These are phyloP conservation scores for Aspergillus sp. DNA, from an alignment of 2,329 filamentous ascomycete species.

Conservation along the genomic window DNA sequence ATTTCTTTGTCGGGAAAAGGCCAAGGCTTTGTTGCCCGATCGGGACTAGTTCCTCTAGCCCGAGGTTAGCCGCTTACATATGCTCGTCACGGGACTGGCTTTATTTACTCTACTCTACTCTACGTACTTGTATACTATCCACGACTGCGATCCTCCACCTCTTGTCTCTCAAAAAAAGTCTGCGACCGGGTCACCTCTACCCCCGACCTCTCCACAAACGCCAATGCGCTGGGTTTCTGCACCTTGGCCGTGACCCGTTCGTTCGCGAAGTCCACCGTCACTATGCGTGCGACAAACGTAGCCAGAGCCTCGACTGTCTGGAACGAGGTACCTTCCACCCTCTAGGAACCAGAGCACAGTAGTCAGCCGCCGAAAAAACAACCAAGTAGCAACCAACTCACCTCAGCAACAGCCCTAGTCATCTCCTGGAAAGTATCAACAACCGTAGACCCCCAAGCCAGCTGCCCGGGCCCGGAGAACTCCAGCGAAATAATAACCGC, in stretches of 20 bases:
- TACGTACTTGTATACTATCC: too few species aligned
- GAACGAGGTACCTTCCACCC: conserved; percentile 40
- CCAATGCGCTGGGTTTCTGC: conserved; percentile 43
- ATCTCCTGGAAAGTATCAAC: conserved; percentile 31
- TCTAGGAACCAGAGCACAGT: conserved; percentile 18
- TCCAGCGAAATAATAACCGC: conserved; percentile 35
- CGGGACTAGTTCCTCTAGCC: too few species aligned
- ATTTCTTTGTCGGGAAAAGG: too few species aligned
- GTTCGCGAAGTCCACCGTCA: conserved; percentile 37
- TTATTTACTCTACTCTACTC: conserved; percentile 10
- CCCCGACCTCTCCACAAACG: conserved; percentile 40
- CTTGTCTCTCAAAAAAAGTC: conserved; percentile 30
- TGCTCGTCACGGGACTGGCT: too few species aligned
- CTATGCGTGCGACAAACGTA: conserved; percentile 38
- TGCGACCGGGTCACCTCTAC: conserved; percentile 41
- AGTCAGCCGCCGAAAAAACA: conserved; percentile 3
- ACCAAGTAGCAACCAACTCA: conserved; percentile 7
- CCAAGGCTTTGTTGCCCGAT: too few species aligned
- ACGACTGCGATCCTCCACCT: conserved; percentile 4
- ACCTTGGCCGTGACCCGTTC: conserved; percentile 39
- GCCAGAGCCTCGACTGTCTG: conserved; percentile 44
- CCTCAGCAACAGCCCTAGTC: conserved; percentile 31
- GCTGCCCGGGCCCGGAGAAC: conserved; percentile 25
- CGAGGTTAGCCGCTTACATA: too few species aligned
- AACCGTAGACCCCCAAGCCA: conserved; percentile 23